Percentiles rank a stretch among this genome's conserved stretches.
Conservation (phyloP, 768 basidiomycete species). For the Mycena albidolilacea region DNA sequence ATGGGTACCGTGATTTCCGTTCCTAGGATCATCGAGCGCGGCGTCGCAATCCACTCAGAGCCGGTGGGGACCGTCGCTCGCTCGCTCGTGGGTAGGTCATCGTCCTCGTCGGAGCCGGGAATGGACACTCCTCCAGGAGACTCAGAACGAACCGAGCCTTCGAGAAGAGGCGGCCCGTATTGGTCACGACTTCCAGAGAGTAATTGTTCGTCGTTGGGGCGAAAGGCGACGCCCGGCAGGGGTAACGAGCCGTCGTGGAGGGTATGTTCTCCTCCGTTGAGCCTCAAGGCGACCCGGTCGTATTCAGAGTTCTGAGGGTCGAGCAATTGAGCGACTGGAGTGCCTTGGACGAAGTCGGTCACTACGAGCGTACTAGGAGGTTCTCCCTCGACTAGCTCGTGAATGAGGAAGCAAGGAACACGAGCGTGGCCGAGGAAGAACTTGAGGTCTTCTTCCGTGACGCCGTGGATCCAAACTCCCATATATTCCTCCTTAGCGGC, state of each 20-base stretch:
- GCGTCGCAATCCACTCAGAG: background rate
- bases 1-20: background rate
- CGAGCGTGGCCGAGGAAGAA: background rate
- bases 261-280: background rate
- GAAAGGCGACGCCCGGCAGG: background rate
- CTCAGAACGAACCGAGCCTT: too few relatives aligned
- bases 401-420: background rate
- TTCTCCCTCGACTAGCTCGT: background rate
- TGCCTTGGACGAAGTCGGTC: background rate
- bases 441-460: background rate
- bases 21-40: background rate
- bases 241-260: background rate
- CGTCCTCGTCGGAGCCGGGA: background rate
- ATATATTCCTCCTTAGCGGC: background rate
- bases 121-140: too few relatives aligned
- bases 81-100: background rate
- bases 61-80: background rate
- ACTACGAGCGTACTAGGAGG: background rate
- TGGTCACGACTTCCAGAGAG: too few relatives aligned
- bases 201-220: too few relatives aligned
- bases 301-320: background rate
- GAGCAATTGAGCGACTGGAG: background rate
- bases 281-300: background rate
- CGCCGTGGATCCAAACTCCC: background rate
- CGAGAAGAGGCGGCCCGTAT: too few relatives aligned